A percentile compares a stretch with the other conserved stretches of the same genome.
phyloP scores from a whole-genome alignment of 768 basidiomycete species.

The Baorangia bicolor region DNA sequence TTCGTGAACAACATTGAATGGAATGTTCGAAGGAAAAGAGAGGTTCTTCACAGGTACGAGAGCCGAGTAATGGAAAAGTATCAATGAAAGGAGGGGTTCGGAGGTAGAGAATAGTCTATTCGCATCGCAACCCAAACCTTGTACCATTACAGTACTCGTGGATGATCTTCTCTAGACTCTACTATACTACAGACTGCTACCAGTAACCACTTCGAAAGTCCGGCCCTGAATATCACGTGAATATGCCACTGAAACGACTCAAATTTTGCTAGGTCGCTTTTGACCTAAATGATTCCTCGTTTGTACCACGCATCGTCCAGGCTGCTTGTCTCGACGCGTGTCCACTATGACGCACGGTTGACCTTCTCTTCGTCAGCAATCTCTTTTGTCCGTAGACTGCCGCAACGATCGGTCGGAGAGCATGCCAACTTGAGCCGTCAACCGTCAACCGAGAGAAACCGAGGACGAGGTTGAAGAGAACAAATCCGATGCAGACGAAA shows the following conservation, averaged over 20 bases:
- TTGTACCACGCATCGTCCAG: constrained; percentile 16
- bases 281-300: constrained; percentile 22
- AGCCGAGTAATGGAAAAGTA: constrained; percentile 54
- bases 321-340: constrained; percentile 7
- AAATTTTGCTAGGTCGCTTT: constrained; percentile 14
- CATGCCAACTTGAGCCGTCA: neutral
- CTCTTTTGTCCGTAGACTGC: constrained; percentile 7
- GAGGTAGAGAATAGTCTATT: neutral
- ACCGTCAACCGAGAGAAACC: neutral
- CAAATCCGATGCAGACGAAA: neutral
- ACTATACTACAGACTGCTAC: too few relatives aligned
- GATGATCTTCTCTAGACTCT: neutral
- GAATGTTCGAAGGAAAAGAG: constrained; percentile 38
- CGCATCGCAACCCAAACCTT: neutral
- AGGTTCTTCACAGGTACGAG: constrained; percentile 46
- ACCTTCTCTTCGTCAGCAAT: constrained; percentile 24
- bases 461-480: constrained; percentile 7
- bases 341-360: constrained; percentile 9
- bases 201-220: too few relatives aligned
- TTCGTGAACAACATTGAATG: constrained; percentile 45
- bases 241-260: constrained; percentile 3
- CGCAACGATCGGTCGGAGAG: constrained; percentile 6
- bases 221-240: constrained; percentile 31
- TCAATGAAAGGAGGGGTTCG: constrained; percentile 33
- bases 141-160: neutral